Evolutionary conservation across 345 rosid genomes (phyloP).

Genomic region (Carallia brachiata): DNA sequence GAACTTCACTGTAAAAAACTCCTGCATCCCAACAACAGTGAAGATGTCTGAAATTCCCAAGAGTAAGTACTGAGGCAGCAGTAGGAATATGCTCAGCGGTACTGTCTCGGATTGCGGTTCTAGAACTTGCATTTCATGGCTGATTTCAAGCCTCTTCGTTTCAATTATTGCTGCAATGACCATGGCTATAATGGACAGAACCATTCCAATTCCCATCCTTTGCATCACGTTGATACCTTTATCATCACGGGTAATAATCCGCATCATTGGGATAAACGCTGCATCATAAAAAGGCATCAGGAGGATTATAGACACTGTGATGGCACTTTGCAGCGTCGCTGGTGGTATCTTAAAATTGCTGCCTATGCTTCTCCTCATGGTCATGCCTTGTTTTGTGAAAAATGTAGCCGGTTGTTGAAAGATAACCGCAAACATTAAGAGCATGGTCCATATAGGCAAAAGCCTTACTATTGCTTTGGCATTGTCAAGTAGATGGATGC

Average conservation of each 20-base stretch:
- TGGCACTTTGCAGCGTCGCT: constrained; percentile 83
- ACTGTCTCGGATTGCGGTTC: constrained; percentile 22
- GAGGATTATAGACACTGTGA: constrained; percentile 81
- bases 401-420: constrained; percentile 91
- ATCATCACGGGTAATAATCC: constrained; percentile 36
- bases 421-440: constrained; percentile 82
- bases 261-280: constrained; percentile 54
- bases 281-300: constrained; percentile 80
- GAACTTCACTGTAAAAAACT: constrained; percentile 89
- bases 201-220: constrained; percentile 91
- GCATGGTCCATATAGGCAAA: constrained; percentile 89
- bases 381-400: constrained; percentile 88
- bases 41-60: constrained; percentile 86
- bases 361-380: constrained; percentile 77
- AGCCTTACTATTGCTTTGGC: constrained; percentile 47
- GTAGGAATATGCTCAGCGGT: constrained; percentile 72
- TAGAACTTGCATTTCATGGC: constrained; percentile 23
- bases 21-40: constrained; percentile 98
- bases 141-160: constrained; percentile 51
- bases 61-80: constrained; percentile 82
- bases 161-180: constrained; percentile 80
- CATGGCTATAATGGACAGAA: constrained; percentile 78
- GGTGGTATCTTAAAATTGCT: constrained; percentile 79
- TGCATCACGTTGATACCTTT: constrained; percentile 66
- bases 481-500: constrained; percentile 35